Conservation (phyloP, 345 rosid species). For the Dovyalis caffra region DNA sequence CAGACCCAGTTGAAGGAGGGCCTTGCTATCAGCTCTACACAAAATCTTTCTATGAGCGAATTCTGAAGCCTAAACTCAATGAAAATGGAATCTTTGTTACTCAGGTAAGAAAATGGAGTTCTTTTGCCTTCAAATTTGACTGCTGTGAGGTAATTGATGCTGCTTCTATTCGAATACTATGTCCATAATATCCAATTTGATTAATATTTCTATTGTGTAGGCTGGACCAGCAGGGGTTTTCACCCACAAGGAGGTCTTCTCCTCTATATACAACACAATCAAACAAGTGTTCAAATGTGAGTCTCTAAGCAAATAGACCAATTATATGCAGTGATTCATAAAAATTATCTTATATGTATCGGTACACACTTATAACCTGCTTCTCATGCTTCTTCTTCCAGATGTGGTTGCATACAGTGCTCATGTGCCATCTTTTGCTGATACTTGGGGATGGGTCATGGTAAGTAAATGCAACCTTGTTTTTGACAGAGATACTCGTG, state of each 20-base stretch:
- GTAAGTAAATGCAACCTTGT: conserved; percentile 22
- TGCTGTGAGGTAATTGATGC: too few relatives aligned
- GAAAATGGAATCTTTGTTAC: conserved; percentile 85
- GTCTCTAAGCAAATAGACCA: background rate
- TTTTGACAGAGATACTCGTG: too few relatives aligned
- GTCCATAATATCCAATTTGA: background rate
- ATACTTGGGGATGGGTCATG: conserved; percentile 99
- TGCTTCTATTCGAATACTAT: background rate
- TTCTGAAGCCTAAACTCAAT: conserved; percentile 76
- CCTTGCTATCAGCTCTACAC: conserved; percentile 98
- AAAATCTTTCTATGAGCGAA: conserved; percentile 73
- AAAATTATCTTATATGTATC: too few relatives aligned
- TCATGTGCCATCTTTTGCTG: conserved; percentile 95
- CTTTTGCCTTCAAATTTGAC: too few relatives aligned
- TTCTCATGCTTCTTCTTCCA: conserved; percentile 24
- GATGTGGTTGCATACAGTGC: conserved; percentile 90
- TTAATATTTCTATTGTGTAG: conserved; percentile 25
- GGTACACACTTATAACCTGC: too few relatives aligned
- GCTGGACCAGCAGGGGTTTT: conserved; percentile 98
- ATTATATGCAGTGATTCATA: background rate
- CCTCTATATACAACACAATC: conserved; percentile 87
- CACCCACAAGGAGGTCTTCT: conserved; percentile 90
- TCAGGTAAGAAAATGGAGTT: conserved; percentile 45
- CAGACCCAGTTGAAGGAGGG: conserved; percentile 97
- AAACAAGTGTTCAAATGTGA: conserved; percentile 90